Conservation (phyloP, 805 yeast species). For the Lipomyces japonicus region DNA sequence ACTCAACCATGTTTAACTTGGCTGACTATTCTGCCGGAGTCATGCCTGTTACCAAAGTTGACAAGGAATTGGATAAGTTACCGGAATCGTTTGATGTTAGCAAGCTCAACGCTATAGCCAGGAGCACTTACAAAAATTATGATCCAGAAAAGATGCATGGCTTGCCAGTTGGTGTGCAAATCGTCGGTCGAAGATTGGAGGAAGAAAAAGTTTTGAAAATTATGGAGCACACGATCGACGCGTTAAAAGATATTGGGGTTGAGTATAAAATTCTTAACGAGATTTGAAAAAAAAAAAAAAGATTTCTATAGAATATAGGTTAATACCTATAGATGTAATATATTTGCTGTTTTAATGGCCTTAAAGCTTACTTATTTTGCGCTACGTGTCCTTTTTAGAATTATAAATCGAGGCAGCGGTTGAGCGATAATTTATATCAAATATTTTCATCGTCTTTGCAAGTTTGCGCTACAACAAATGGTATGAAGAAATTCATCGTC, state of each 20-base stretch:
- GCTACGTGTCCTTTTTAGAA: too few relatives aligned
- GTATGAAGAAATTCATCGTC: too few relatives aligned
- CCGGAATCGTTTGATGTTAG: constrained; percentile 34
- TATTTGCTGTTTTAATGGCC: not conserved
- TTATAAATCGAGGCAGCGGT: too few relatives aligned
- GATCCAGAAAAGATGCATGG: constrained; percentile 53
- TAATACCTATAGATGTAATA: not conserved
- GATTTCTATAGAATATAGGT: not conserved
- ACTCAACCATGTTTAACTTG: constrained; percentile 54
- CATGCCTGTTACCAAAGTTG: constrained; percentile 57
- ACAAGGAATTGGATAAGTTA: constrained; percentile 37
- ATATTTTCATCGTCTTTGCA: too few relatives aligned
- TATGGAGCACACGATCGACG: constrained; percentile 44
- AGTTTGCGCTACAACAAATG: too few relatives aligned
- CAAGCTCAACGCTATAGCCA: constrained; percentile 43
- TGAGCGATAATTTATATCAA: too few relatives aligned
- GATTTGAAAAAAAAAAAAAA: constrained; percentile 7
- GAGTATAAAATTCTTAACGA: constrained; percentile 33
- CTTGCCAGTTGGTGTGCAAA: constrained; percentile 62
- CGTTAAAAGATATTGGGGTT: constrained; percentile 35
- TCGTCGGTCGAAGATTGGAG: constrained; percentile 55
- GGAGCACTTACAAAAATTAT: constrained; percentile 45
- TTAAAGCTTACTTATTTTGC: too few relatives aligned
- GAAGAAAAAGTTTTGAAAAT: constrained; percentile 59
- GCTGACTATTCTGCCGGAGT: constrained; percentile 56